Base-by-base conservation (phyloP, 129 eudicot genomes). In the Arctium lappa region DNA sequence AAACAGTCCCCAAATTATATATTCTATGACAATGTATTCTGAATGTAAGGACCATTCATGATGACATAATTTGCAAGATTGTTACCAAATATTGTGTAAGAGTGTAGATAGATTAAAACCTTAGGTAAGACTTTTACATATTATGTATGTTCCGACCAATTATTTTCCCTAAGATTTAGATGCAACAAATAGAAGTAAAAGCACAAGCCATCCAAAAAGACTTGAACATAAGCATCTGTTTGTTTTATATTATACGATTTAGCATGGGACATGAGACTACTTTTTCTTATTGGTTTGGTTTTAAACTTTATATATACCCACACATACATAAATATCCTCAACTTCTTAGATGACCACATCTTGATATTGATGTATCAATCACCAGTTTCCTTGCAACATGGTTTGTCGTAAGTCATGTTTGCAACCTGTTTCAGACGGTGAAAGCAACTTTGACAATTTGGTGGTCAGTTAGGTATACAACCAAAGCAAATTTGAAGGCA, bases 401-500 rank as follows among this genome's bases (percentile, higher is more conserved):
- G 22, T 56, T 56, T 56, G 18, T n/a, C 8, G 8, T 16, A 13
- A n/a, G 1, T 56, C 66, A 56, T 56, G 66, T 56, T 56, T 15
- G 27, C 27, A 56, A 56, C 1, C 18, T 56, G 65, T 16, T 56
- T 56, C 66, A 56, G 66, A 15, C 66, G 27, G 66, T 22, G 32
- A 29, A 66, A 66, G 71, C 33, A 66, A 66, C 71, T 22, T 65
- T 65, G 70, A 65, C 12, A 22, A 65, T 69, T 80, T 71, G 56
- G 71, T 44, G 30, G 69, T 33, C 27, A 70, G 71, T 80, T 75
- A 48, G 69, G 69, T 80, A 70, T 37, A 60, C n/a, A 60, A 16
- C 68, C 68, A 16, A 48, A 42, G 77, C 48, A 70, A 69, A 60
- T 69, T 53, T 77, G 81, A 76, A 38, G 34, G 75, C 56, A 84